Conservation (phyloP, 2,329 filamentous ascomycete genomes). For the Septoria petroselini region DNA sequence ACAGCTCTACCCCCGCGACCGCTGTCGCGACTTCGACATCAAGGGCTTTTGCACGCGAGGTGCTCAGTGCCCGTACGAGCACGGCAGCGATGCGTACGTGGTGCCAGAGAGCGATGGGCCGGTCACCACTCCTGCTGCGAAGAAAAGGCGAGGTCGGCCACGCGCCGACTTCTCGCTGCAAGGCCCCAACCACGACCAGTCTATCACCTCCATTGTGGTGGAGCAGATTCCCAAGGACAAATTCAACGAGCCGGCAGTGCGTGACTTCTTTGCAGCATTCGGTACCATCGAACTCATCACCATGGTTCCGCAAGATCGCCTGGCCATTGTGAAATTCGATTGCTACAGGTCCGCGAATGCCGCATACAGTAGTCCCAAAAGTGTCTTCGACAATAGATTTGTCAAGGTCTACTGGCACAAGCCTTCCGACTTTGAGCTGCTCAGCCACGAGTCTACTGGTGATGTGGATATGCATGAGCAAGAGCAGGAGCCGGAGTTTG, state of each 20-base stretch:
- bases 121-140: conserved; percentile 27
- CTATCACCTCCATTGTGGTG: conserved; percentile 67
- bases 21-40: conserved; percentile 68
- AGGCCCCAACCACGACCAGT: conserved; percentile 60
- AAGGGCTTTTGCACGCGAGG: conserved; percentile 70
- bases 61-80: conserved; percentile 65
- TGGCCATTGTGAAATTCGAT: conserved; percentile 68
- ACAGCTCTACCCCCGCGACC: conserved; percentile 22
- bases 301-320: conserved; percentile 63
- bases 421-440: conserved; percentile 34
- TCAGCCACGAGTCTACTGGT: conserved; percentile 17
- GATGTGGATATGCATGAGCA: conserved; percentile 33
- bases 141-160: conserved; percentile 40
- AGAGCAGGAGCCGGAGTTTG: conserved; percentile 57
- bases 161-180: conserved; percentile 62
- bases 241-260: conserved; percentile 63
- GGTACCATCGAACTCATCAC: conserved; percentile 63
- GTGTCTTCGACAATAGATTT: conserved; percentile 80
- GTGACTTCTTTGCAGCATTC: conserved; percentile 69
- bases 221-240: conserved; percentile 73
- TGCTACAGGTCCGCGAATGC: conserved; percentile 63
- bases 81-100: conserved; percentile 55
- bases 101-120: conserved; percentile 40
- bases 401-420: conserved; percentile 81
- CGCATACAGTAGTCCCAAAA: conserved; percentile 73